phyloP scores from a whole-genome alignment of 129 eudicot genomes.

The Helianthus tuberosus region DNA sequence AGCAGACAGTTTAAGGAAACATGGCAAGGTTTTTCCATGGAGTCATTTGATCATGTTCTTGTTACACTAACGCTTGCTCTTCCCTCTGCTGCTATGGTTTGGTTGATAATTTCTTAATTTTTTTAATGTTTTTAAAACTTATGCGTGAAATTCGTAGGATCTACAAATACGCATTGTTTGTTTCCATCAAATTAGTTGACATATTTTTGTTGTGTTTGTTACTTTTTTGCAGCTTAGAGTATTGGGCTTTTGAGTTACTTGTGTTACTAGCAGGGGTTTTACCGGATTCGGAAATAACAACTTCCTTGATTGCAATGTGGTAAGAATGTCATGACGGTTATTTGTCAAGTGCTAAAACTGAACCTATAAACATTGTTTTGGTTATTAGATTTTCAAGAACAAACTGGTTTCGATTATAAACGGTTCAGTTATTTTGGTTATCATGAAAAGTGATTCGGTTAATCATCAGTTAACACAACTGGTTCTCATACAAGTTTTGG shows the following conservation, averaged over 20 bases:
- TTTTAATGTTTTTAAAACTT: background rate
- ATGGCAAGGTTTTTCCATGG: constrained; percentile 61
- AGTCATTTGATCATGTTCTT: constrained; percentile 48
- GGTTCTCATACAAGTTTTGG: too few relatives aligned
- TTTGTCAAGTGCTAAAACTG: too few relatives aligned
- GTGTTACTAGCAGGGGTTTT: constrained; percentile 76
- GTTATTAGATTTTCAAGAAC: background rate
- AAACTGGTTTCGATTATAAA: background rate
- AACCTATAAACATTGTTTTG: background rate
- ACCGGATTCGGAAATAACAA: constrained; percentile 65
- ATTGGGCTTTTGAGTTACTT: constrained; percentile 89
- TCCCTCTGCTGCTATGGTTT: constrained; percentile 93
- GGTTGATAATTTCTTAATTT: constrained; percentile 41
- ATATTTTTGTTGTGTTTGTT: background rate
- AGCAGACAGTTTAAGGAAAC: constrained; percentile 46
- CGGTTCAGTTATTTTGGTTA: background rate
- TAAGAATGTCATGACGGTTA: constrained; percentile 31
- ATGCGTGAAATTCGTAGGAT: background rate
- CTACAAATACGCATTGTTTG: background rate
- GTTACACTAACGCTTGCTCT: constrained; percentile 66
- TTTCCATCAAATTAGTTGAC: background rate
- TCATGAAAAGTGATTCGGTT: too few relatives aligned
- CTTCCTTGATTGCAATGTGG: constrained; percentile 90
- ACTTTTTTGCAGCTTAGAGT: constrained; percentile 59
- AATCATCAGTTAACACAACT: too few relatives aligned